These are phyloP conservation scores for Linderina pennispora DNA, from an alignment of 192 early-diverging fungal species.

Conservation along the genomic window DNA sequence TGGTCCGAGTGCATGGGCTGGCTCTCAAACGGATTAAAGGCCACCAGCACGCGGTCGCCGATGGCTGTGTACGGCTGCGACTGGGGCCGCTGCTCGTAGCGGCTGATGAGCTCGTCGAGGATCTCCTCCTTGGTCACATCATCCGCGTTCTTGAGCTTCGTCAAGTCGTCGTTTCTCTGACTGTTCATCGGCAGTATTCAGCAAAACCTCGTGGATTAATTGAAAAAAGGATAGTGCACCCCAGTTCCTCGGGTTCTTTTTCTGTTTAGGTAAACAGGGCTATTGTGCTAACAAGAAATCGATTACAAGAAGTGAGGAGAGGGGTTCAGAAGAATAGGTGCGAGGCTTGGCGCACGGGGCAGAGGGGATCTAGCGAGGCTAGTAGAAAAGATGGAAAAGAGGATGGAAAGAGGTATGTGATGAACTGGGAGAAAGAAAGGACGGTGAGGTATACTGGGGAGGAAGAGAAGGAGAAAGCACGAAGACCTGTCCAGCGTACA, in stretches of 20 bases:
- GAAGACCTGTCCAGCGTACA: too few species aligned
- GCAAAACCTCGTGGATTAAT: not conserved
- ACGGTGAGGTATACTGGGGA: too few species aligned
- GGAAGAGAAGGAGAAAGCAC: too few species aligned
- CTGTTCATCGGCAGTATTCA: conserved; percentile 25
- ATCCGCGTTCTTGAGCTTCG: conserved; percentile 14
- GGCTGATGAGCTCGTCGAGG: conserved; percentile 19
- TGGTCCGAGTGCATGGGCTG: conserved; percentile 50
- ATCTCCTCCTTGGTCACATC: conserved; percentile 23
- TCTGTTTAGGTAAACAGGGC: too few species aligned
- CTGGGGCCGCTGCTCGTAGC: conserved; percentile 39
- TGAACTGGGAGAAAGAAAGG: too few species aligned
- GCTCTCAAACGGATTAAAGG: conserved; percentile 59
- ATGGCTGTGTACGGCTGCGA: conserved; percentile 60
- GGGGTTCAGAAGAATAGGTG: too few species aligned
- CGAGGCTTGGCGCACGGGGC: too few species aligned
- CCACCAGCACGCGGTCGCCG: conserved; percentile 61
- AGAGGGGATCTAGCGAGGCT: too few species aligned
- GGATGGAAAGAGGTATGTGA: too few species aligned
- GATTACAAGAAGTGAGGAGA: too few species aligned
- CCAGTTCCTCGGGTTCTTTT: not conserved
- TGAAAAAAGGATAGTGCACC: conserved; percentile 1
- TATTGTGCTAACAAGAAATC: too few species aligned
- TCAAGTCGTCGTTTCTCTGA: conserved; percentile 50
- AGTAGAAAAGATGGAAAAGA: too few species aligned